These are phyloP conservation scores for Rachicladosporium sp. DNA, from an alignment of 2,329 filamentous ascomycete genomes.

Conservation along the genomic window DNA sequence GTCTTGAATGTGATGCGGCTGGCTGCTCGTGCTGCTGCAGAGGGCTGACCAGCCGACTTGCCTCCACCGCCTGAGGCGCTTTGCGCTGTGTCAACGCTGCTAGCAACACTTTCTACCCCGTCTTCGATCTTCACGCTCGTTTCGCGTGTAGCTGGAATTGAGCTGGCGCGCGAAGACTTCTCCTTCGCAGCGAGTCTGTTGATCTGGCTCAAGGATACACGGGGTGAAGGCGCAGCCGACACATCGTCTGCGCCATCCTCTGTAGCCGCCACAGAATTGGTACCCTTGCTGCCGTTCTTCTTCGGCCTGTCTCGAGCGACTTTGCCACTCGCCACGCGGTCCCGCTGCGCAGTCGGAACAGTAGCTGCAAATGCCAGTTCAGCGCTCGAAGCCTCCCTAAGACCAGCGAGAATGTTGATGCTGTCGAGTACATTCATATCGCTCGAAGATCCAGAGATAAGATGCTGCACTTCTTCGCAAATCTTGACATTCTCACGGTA, in stretches of 20 bases:
- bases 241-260: conserved; percentile 18
- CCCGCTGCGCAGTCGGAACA: conserved; percentile 16
- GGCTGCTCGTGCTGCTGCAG: conserved; percentile 9
- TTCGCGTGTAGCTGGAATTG: conserved; percentile 34
- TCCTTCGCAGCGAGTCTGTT: conserved; percentile 22
- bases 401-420: conserved; percentile 34
- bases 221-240: conserved; percentile 22
- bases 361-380: conserved; percentile 28
- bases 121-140: conserved; percentile 41
- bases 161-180: conserved; percentile 26
- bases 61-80: conserved; percentile 10
- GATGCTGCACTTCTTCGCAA: conserved; percentile 32
- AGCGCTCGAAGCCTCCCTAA: conserved; percentile 29
- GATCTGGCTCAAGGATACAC: conserved; percentile 14
- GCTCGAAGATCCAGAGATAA: conserved; percentile 31
- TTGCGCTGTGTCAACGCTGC: conserved; percentile 30
- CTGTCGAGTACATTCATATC: conserved; percentile 30
- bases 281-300: conserved; percentile 13
- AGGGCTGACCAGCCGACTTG: conserved; percentile 3
- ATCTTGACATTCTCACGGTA: conserved; percentile 38
- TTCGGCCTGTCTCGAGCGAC: conserved; percentile 13
- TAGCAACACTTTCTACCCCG: conserved; percentile 29
- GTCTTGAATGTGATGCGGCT: conserved; percentile 23
- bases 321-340: conserved; percentile 17
- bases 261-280: conserved; percentile 12